Conservation (phyloP, 1,284 basidiomycete species). For the Melanopsichium pennsylvanicum region DNA sequence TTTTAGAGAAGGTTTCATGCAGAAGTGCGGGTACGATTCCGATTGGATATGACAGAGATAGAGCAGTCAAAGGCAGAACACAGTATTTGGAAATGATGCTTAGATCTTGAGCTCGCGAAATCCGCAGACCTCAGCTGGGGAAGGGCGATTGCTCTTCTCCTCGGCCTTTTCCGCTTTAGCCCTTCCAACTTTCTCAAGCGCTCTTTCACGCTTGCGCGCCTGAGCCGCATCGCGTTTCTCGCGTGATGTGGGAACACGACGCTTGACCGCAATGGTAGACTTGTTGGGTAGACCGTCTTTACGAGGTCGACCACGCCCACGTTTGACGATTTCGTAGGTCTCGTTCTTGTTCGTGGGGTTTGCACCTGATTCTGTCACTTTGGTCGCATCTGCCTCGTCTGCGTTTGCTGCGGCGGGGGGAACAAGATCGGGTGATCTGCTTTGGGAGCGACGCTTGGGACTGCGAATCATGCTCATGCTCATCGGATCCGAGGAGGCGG, state of each 20-base stretch:
- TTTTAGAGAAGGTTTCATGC: no score
- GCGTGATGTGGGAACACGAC: conserved; percentile 36
- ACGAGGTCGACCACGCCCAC: conserved; percentile 39
- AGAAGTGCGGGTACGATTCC: no score
- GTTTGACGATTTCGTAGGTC: conserved; percentile 40
- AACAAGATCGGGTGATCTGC: conserved; percentile 38
- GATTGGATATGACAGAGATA: neutral
- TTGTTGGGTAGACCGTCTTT: conserved; percentile 50
- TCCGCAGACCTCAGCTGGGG: conserved; percentile 46
- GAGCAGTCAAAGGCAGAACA: neutral
- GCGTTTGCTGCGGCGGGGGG: conserved; percentile 2
- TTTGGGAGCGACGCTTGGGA: conserved; percentile 52
- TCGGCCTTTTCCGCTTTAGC: conserved; percentile 6
- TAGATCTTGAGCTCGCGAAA: conserved; percentile 56
- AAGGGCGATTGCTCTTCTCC: conserved; percentile 6
- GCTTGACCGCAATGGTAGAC: conserved; percentile 38
- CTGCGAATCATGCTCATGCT: conserved; percentile 46
- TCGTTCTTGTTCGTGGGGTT: neutral
- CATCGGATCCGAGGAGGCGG: conserved; percentile 51
- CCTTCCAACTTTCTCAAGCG: conserved; percentile 32
- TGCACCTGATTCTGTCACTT: neutral
- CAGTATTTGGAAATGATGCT: no score
- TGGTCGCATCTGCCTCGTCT: neutral
- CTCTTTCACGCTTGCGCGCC: conserved; percentile 41
- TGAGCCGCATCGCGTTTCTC: conserved; percentile 46